These are phyloP conservation scores for Talaromyces sp. DNA, from an alignment of 2,329 filamentous ascomycete genomes.

Conservation along the genomic window DNA sequence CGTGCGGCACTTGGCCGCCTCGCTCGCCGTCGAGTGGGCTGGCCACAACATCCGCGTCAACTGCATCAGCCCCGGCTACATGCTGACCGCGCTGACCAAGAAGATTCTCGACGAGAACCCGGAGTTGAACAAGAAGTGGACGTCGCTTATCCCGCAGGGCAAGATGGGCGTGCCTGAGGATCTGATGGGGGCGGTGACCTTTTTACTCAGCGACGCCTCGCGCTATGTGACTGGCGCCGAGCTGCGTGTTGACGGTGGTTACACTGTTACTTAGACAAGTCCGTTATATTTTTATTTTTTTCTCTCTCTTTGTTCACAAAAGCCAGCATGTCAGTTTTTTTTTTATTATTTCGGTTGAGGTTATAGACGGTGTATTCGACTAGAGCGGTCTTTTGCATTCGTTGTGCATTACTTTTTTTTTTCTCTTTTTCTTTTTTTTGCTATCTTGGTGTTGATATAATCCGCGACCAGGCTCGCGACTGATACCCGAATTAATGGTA, in stretches of 20 bases:
- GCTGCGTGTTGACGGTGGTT: conserved; percentile 80
- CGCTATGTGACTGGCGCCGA: conserved; percentile 72
- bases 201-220: conserved; percentile 75
- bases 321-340: neutral
- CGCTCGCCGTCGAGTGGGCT: conserved; percentile 92
- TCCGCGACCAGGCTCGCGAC: neutral
- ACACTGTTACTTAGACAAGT: conserved; percentile 59
- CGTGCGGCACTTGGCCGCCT: conserved; percentile 80
- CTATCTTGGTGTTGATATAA: neutral
- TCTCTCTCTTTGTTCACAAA: neutral
- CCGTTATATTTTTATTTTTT: neutral
- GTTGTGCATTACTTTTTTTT: neutral
- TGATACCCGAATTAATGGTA: neutral
- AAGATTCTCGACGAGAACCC: conserved; percentile 94
- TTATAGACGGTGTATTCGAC: conserved; percentile 1
- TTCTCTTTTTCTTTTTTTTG: neutral
- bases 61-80: conserved; percentile 92
- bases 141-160: conserved; percentile 81
- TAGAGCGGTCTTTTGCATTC: conserved; percentile 1
- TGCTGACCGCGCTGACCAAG: conserved; percentile 87
- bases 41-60: conserved; percentile 84
- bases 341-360: neutral
- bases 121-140: conserved; percentile 86
- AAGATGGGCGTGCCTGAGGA: conserved; percentile 92
- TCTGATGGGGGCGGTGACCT: conserved; percentile 87